Base-by-base conservation (phyloP, 2,329 filamentous ascomycete genomes). In the Microascus cirrosus region DNA sequence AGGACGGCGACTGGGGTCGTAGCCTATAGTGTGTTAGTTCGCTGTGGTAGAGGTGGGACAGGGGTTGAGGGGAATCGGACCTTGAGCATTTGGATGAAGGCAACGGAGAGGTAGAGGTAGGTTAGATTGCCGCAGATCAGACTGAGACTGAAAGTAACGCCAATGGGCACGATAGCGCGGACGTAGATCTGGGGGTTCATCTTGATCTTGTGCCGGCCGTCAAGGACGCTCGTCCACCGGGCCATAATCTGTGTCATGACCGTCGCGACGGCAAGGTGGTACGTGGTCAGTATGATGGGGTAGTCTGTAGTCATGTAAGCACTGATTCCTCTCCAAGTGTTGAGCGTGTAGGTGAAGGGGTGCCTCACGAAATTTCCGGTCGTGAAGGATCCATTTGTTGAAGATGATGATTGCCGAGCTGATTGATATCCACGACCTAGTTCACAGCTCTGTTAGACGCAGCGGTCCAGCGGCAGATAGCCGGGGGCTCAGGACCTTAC, bases 61-160 rank as follows among this genome's bases (percentile, higher is more conserved):
- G 50, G 15, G 13, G 34, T 1, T 2, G 22, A 10, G 54, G 6
- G 25, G 90, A 10, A n/a, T 12, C 45, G 20, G n/a, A 53, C 87
- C 88, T 97, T 97, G 73, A 97, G 85, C 93, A 97, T 97, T 80
- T 97, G 93, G 68, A 97, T 97, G 73, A 97, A 97, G 60, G 93
- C 89, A 60, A 97, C 93, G 64, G 88, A 94, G 61, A 97, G 83
- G 74, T 96, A 96, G 58, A 96, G 83, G 71, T 97, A 97, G 65
- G 93, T 91, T 74, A 95, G 75, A 77, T 97, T 97, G 69, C 92
- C 91, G 74, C 91, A 96, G 70, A 97, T 96, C 77, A 97, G 81
- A 74, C 88, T 94, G 77, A 96, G 78, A 70, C 89, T 94, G 84
- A 96, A 97, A 77, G 96, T 95, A 70, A 96, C 74, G 64, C 93